A percentile compares a stretch with the other conserved stretches of the same genome.
These are phyloP conservation scores for Lasiosphaeria ovina DNA, from an alignment of 495 filamentous ascomycete species.

Conservation along the genomic window DNA sequence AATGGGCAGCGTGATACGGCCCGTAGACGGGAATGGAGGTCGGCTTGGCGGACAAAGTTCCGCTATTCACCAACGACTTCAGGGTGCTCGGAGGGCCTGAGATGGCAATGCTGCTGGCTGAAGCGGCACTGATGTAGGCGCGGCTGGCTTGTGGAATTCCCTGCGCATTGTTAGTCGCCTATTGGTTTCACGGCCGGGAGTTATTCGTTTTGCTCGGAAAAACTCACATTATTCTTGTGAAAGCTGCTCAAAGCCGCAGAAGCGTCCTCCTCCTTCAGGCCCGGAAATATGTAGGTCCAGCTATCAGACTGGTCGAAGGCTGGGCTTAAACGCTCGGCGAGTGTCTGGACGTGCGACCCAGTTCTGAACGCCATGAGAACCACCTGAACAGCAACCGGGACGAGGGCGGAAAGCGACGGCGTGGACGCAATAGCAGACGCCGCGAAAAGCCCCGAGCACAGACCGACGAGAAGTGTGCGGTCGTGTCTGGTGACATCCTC, in stretches of 20 bases:
- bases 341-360: slow-evolving; percentile 57
- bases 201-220: not conserved
- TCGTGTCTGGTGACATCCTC: slow-evolving; percentile 42
- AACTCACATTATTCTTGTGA: slow-evolving; percentile 48
- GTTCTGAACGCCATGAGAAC: slow-evolving; percentile 72
- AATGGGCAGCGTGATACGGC: slow-evolving; percentile 76
- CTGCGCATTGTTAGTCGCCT: slow-evolving; percentile 32
- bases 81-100: slow-evolving; percentile 73
- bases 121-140: slow-evolving; percentile 74
- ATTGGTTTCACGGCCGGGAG: not conserved
- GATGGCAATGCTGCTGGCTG: slow-evolving; percentile 66
- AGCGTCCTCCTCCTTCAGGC: slow-evolving; percentile 43
- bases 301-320: slow-evolving; percentile 47
- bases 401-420: slow-evolving; percentile 63
- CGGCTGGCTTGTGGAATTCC: slow-evolving; percentile 57
- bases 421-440: slow-evolving; percentile 68
- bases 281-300: slow-evolving; percentile 57
- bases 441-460: slow-evolving; percentile 73
- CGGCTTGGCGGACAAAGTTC: slow-evolving; percentile 54
- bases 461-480: slow-evolving; percentile 55
- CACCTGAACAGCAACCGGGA: slow-evolving; percentile 65
- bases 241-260: slow-evolving; percentile 49
- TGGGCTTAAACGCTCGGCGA: slow-evolving; percentile 51
- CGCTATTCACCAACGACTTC: slow-evolving; percentile 54
- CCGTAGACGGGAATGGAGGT: slow-evolving; percentile 70